A percentile compares a stretch with the other conserved stretches of the same genome.
Conservation (phyloP, 2,329 filamentous ascomycete species). For the Neophaeococcomyces aloes region DNA sequence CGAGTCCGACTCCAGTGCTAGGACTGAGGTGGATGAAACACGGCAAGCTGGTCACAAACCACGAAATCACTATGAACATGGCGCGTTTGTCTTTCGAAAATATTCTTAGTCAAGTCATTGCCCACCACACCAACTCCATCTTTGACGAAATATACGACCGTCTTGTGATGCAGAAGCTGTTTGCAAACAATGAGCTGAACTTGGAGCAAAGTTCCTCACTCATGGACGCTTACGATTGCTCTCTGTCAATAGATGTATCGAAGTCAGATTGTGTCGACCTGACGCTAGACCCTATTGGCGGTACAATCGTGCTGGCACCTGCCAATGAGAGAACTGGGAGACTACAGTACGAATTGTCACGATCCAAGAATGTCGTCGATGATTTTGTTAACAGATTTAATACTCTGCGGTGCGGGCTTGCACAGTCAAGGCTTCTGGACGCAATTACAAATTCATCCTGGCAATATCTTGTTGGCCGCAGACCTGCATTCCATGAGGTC, state of each 20-base stretch:
- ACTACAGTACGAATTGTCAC: constrained; percentile 57
- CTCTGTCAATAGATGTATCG: constrained; percentile 59
- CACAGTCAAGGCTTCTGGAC: constrained; percentile 11
- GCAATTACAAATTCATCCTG: constrained; percentile 22
- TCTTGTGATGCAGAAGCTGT: constrained; percentile 51
- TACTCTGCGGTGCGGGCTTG: constrained; percentile 14
- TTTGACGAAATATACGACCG: constrained; percentile 56
- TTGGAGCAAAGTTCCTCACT: constrained; percentile 49
- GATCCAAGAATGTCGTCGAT: constrained; percentile 33
- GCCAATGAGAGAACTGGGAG: constrained; percentile 46
- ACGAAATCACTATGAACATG: constrained; percentile 57
- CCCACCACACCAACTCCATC: constrained; percentile 61
- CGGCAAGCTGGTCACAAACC: constrained; percentile 60
- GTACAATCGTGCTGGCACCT: constrained; percentile 61
- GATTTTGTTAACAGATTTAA: constrained; percentile 25
- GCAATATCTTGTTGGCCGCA: constrained; percentile 33
- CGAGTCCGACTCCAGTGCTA: constrained; percentile 26
- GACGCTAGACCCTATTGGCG: constrained; percentile 66
- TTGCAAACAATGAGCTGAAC: constrained; percentile 47
- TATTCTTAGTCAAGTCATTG: constrained; percentile 63
- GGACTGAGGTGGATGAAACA: constrained; percentile 70
- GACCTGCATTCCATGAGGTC: constrained; percentile 34
- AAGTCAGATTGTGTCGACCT: constrained; percentile 50
- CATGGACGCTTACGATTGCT: constrained; percentile 55
- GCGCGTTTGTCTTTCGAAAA: constrained; percentile 60